Evolutionary conservation across 148 eudicot genomes (phyloP).

Genomic region (Heliosperma pusillum): DNA sequence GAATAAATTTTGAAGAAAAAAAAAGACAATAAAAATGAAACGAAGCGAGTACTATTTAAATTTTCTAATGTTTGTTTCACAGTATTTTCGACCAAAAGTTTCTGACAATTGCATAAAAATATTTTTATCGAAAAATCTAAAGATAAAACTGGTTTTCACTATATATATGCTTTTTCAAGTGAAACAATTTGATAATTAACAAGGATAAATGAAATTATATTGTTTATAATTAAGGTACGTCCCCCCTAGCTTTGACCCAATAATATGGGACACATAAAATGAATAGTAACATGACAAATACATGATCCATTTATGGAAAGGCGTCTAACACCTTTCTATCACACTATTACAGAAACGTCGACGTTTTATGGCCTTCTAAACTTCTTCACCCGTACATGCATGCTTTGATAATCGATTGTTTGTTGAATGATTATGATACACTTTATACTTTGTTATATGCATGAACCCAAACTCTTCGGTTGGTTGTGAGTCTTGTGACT

Average conservation of each 20-base stretch:
- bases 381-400: background rate
- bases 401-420: background rate
- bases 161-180: too few relatives aligned
- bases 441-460: background rate
- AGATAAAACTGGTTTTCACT: too few relatives aligned
- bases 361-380: background rate
- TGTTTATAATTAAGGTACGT: background rate
- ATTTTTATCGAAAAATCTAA: too few relatives aligned
- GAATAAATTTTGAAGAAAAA: too few relatives aligned
- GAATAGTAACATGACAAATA: background rate
- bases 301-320: background rate
- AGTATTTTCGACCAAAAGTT: too few relatives aligned
- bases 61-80: too few relatives aligned
- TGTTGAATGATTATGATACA: background rate
- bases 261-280: background rate
- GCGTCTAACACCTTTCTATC: slow-evolving; percentile 12
- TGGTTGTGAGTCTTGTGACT: background rate
- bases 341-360: background rate
- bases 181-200: too few relatives aligned
- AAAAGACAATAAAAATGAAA: too few relatives aligned
- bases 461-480: background rate
- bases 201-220: background rate
- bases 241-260: slow-evolving; percentile 2
- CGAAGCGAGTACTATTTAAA: too few relatives aligned
- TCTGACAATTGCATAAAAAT: too few relatives aligned